A percentile compares a stretch with the other conserved stretches of the same genome.
Evolutionary conservation across 768 basidiomycete genomes (phyloP).

Genomic region (Tephrocybe sp.): DNA sequence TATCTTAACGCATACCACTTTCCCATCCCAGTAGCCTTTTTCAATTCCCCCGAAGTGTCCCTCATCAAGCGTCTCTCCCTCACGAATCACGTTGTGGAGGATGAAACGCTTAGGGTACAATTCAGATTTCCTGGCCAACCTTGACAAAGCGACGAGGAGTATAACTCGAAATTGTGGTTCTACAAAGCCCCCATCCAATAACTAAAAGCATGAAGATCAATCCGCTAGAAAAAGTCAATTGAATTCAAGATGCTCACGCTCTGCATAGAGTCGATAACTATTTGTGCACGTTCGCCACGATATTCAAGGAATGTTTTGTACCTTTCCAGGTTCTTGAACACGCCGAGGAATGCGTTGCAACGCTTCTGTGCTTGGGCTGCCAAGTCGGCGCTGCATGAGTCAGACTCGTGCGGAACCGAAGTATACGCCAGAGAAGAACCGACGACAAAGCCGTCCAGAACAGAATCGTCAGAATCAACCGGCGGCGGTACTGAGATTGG

Average conservation of each 20-base stretch:
- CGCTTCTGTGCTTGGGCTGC: neutral
- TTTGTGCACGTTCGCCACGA: neutral
- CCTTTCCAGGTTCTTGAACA: neutral
- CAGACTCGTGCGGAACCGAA: neutral
- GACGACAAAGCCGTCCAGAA: neutral
- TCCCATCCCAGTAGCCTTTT: neutral
- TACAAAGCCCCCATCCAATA: neutral
- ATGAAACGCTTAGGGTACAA: conserved; percentile 1
- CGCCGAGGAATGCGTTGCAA: neutral
- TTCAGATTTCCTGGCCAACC: conserved; percentile 1
- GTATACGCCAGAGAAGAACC: neutral
- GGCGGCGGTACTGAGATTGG: neutral
- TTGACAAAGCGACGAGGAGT: conserved; percentile 3
- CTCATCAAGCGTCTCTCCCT: neutral
- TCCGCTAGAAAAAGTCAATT: neutral
- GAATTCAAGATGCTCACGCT: neutral
- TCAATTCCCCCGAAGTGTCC: conserved; percentile 3
- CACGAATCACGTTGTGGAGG: neutral
- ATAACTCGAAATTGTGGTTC: neutral
- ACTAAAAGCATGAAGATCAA: neutral
- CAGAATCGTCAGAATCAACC: neutral
- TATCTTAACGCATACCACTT: conserved; percentile 3
- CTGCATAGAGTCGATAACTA: neutral
- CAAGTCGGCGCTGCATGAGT: neutral
- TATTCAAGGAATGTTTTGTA: neutral